phyloP scores from a whole-genome alignment of 1,139 yeast genomes.

The Saccharomyces hybrid region DNA sequence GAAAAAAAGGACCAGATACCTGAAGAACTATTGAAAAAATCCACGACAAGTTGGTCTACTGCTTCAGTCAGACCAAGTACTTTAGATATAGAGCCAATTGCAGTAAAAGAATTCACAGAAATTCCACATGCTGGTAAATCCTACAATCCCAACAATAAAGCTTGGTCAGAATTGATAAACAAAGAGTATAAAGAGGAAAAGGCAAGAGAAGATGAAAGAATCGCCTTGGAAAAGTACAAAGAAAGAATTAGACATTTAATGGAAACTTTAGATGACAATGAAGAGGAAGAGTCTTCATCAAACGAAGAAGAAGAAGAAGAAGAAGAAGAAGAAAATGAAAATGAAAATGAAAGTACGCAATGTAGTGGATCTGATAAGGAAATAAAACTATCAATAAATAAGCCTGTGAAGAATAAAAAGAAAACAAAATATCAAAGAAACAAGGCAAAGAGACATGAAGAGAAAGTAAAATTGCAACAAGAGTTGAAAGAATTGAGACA shows the following conservation, averaged over 20 bases:
- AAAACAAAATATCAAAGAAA: constrained; percentile 77
- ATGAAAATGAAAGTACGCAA: constrained; percentile 30
- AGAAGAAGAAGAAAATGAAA: constrained; percentile 36
- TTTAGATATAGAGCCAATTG: constrained; percentile 46
- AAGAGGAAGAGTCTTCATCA: constrained; percentile 37
- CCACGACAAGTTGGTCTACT: constrained; percentile 44
- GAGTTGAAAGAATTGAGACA: constrained; percentile 52
- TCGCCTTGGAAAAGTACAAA: constrained; percentile 52
- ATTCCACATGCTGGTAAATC: constrained; percentile 83
- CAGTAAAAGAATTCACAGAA: constrained; percentile 40
- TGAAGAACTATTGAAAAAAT: constrained; percentile 38
- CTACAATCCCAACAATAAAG: constrained; percentile 79
- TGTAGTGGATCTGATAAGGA: constrained; percentile 16
- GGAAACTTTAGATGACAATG: constrained; percentile 51
- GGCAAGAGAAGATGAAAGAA: constrained; percentile 56
- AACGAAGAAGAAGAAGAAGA: constrained; percentile 39
- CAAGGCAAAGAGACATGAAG: constrained; percentile 57
- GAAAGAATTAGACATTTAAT: constrained; percentile 59
- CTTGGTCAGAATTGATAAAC: constrained; percentile 70
- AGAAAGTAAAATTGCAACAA: constrained; percentile 46
- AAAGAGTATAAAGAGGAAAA: constrained; percentile 62
- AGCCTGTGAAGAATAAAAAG: constrained; percentile 59
- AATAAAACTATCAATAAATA: constrained; percentile 56
- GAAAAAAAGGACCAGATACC: constrained; percentile 25
- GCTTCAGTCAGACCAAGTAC: constrained; percentile 54